Evolutionary conservation across 352 stramenopile genomes (phyloP).

Genomic region (Peronosclerospora sorghi): DNA sequence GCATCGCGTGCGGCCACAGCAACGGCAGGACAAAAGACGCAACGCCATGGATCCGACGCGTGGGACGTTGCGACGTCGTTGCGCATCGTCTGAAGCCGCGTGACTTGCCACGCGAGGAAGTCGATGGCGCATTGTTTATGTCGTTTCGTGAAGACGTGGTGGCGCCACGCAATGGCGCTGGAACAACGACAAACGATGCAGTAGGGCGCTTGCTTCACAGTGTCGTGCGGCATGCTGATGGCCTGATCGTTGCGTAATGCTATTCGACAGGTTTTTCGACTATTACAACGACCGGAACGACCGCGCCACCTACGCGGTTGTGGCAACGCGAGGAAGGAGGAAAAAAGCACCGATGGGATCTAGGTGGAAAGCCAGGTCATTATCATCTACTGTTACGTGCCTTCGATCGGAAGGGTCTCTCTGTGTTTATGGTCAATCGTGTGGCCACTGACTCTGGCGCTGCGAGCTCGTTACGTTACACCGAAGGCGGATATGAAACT

Average conservation of each 20-base stretch:
- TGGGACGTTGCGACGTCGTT: conserved; percentile 1
- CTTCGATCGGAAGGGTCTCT: too few relatives aligned
- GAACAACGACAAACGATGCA: conserved; percentile 51
- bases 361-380: too few relatives aligned
- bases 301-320: too few relatives aligned
- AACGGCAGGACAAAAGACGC: conserved; percentile 29
- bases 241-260: too few relatives aligned
- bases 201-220: conserved; percentile 27
- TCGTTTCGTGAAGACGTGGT: conserved; percentile 50
- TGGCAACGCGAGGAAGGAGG: too few relatives aligned
- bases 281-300: too few relatives aligned
- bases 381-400: too few relatives aligned
- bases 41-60: conserved; percentile 13
- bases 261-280: background rate
- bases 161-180: conserved; percentile 49
- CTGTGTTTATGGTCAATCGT: too few relatives aligned
- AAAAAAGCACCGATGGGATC: too few relatives aligned
- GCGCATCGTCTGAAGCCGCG: conserved; percentile 21
- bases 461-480: too few relatives aligned
- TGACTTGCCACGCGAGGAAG: conserved; percentile 27
- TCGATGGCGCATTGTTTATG: conserved; percentile 35
- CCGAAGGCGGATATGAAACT: too few relatives aligned
- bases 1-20: conserved; percentile 9
- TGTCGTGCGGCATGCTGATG: conserved; percentile 7
- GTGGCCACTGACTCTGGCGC: too few relatives aligned